Base-by-base conservation (phyloP, 805 yeast species). In the Clavispora santaluciae region DNA sequence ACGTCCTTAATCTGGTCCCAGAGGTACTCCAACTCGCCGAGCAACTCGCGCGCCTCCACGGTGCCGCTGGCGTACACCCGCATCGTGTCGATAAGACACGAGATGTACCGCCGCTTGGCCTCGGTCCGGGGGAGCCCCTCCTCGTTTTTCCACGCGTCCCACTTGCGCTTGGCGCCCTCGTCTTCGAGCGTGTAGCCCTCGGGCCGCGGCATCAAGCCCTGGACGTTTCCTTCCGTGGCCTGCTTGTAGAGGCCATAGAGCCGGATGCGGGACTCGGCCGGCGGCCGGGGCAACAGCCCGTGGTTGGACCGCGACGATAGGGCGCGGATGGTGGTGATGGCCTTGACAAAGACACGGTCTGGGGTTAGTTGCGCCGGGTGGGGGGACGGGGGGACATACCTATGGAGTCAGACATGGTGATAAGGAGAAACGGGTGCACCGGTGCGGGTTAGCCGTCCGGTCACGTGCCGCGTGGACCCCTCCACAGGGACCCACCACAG, bases 161-260 rank as follows among this genome's bases (percentile, higher is more conserved):
- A 85, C 57, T 87, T 86, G 50, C 79, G 73, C 54, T 76, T 76
- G 8, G 83, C 83, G 3, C 81, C 81, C 48, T 75, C 82, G 52
- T 79, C 86, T 48, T 81, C 87, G 7, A 76, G 67, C 1, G 75
- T 60, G 31, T 58, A 60, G 4, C 89, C 90, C 1, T 61, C 60
- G 0, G 91, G 91, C 35, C 88, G 64, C 2, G 75, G 73, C 78
- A 84, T 74, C 31, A 83, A 69, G 2, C 82, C 82, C 36, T 73
- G 75, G 7, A 85, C 88, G 57, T 87, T 79, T 6, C 96, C 96
- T 60, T 86, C 91, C 5, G 95, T 87, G 2, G 95, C 90, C 57
- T 87, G 96, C 54, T 87, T 88, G 63, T 86, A 87, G 38, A 87
- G 70, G 0, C 95, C 95, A 58, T 87, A 87, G 4, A 87, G 69